Evolutionary conservation across 2,329 filamentous ascomycete genomes (phyloP).

Genomic region (Diaporthe batatas): DNA sequence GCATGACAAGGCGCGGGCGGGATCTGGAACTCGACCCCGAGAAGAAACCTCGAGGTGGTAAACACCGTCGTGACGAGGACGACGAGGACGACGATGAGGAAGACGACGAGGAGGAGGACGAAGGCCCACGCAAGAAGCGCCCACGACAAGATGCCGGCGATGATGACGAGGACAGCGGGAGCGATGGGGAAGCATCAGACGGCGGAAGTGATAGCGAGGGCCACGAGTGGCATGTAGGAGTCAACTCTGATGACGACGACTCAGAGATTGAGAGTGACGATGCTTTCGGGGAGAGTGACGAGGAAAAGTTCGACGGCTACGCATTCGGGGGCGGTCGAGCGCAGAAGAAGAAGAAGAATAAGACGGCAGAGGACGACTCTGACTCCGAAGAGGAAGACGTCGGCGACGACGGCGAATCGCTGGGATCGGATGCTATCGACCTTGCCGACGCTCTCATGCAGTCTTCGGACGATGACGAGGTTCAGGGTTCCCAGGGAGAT

Average conservation of each 20-base stretch:
- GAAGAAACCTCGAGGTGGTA: constrained; percentile 51
- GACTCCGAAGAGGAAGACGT: constrained; percentile 56
- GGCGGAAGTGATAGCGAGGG: constrained; percentile 88
- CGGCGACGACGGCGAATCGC: constrained; percentile 58
- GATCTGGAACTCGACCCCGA: constrained; percentile 65
- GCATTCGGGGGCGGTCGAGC: constrained; percentile 64
- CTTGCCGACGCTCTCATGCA: constrained; percentile 42
- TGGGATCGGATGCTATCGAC: constrained; percentile 51
- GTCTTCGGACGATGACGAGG: constrained; percentile 65
- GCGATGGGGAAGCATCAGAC: constrained; percentile 72
- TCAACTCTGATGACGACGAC: constrained; percentile 70
- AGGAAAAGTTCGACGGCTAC: constrained; percentile 86
- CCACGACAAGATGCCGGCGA: constrained; percentile 55
- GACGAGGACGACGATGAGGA: constrained; percentile 66
- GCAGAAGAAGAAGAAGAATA: constrained; percentile 50
- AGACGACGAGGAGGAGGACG: constrained; percentile 75
- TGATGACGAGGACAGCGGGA: constrained; percentile 59
- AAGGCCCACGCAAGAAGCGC: constrained; percentile 60
- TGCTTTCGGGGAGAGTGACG: constrained; percentile 89
- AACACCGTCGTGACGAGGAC: constrained; percentile 59
- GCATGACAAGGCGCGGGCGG: constrained; percentile 56
- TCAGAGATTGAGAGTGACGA: constrained; percentile 78
- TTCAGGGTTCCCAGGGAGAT: constrained; percentile 58
- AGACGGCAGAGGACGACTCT: constrained; percentile 41
- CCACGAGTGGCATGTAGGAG: constrained; percentile 85